Base-by-base conservation (phyloP, 768 basidiomycete species). In the Amanita brunnescens region DNA sequence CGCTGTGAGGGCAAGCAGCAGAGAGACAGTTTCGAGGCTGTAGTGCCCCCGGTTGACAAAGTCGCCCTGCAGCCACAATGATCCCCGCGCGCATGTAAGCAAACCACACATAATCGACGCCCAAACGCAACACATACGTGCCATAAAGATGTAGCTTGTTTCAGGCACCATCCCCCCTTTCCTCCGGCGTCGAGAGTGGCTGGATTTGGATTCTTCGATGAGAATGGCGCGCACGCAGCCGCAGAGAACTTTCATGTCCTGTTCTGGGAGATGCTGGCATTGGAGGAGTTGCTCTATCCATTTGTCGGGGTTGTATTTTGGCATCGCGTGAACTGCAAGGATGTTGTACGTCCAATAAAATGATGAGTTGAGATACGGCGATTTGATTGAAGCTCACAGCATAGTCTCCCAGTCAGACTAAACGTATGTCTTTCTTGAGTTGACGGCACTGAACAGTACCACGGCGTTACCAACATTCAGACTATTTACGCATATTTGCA, bases 191-290 rank as follows among this genome's bases (percentile, higher is more conserved):
- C 30, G 89, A 88, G 48, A 99, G 91, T 26, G 94, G 94, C 62
- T 97, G 93, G 51, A 98, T 94, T 98, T 99, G 50, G 87, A 92
- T 65, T 99, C 95, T 65, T 99, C 95, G 65, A 97, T 84, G 33
- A 96, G 78, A 43, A 94, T 85, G 43, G 84, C 78, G 46, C 91
- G 82, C 18, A 97, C 93, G 54, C 85, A 81, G 52, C 91, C 80
- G 74, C 95, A 98, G 44, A 99, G 82, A 37, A 84, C 71, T 64
- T 93, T 95, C 81, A 99, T 96, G 57, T 95, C 91, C 9, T 79
- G 64, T 69, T 99, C 96, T 13, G 89, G 79, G 46, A 99, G 86
- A 58, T 91, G 85, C 56, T 85, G 79, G 73, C 93, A 96, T 57
- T 78, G 69, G 71, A 83, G 83, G 54, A 98, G 83, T 60, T 92